Evolutionary conservation across 1,139 yeast genomes (phyloP), one percentile per base, ranked within the genome.

Genomic region (Saccharomyces pastorianus): DNA sequence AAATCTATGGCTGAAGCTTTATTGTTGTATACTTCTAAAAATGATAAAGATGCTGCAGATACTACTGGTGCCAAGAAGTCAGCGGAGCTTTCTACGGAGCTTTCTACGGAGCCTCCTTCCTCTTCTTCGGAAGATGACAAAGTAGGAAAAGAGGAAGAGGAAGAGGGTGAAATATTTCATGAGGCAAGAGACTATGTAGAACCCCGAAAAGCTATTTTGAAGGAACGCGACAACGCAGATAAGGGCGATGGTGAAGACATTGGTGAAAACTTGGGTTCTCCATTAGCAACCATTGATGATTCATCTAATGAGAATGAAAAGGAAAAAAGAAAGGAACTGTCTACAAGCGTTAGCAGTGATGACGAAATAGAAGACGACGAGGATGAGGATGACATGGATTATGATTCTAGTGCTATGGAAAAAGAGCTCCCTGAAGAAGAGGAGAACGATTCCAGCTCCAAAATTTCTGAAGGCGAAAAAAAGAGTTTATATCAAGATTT

Each of bases 101-200:
- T 46, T 4, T 50, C 48, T 6, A 46, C 57, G 6, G 52, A 55
- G 20, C 52, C 61, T 4, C 62, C 63, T 2, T 14, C 44, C 46
- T 32, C 49, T 26, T 20, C 49, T 14, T 26, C 49, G 31, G 59
- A 11, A 48, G 52, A 26, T 51, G 53, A 46, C 52, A 49, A 27
- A 52, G 46, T 6, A 57, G 52, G 26, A 55, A 50, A 5, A 50
- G 28, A 52, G 26, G 53, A 52, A 3, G 49, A 20, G 25, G 46
- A 48, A 2, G 54, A 53, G 46, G 54, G 44, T 26, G 67, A 69
- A 51, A 70, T 64, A 31, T 65, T 66, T 27, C 71, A 66, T 46
- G 71, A 64, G 29, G 71, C 69, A 17, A 65, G 63, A 29, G 70
- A 64, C n/a, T 64, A 57, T 25, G 58, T 55, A 13, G 64, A 58